Conservation (phyloP, 164 flowering plant genomes). For the Aristolochia contorta region DNA sequence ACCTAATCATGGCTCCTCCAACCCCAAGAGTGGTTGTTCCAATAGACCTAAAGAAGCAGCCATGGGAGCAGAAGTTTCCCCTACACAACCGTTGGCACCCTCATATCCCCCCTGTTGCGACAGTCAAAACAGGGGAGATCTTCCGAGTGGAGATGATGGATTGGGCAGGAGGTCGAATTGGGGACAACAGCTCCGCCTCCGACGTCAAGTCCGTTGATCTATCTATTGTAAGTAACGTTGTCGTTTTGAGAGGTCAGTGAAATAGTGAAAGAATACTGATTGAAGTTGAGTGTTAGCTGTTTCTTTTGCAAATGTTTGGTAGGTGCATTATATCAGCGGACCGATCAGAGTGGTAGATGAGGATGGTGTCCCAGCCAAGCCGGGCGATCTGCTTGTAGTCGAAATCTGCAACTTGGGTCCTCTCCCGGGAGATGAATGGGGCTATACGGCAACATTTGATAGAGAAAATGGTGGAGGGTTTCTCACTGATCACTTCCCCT, state of each 20-base stretch:
- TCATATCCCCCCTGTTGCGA: slow-evolving; percentile 55
- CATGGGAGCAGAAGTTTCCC: slow-evolving; percentile 45
- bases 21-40: slow-evolving; percentile 44
- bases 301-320: not conserved
- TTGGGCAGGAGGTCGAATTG: slow-evolving; percentile 67
- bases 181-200: slow-evolving; percentile 47
- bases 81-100: slow-evolving; percentile 92
- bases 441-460: slow-evolving; percentile 78
- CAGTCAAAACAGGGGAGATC: slow-evolving; percentile 45
- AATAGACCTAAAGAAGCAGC: slow-evolving; percentile 48
- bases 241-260: not conserved
- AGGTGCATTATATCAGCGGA: slow-evolving; percentile 93
- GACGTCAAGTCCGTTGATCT: slow-evolving; percentile 60
- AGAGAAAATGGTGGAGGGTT: slow-evolving; percentile 97
- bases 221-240: slow-evolving; percentile 46
- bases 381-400: slow-evolving; percentile 90
- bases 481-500: slow-evolving; percentile 87
- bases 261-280: not conserved
- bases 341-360: slow-evolving; percentile 64
- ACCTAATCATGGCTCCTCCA: slow-evolving; percentile 37
- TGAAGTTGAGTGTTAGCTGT: not conserved
- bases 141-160: slow-evolving; percentile 78
- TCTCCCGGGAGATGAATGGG: slow-evolving; percentile 97
- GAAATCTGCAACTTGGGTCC: slow-evolving; percentile 95
- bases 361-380: slow-evolving; percentile 67